Conservation (phyloP, 1,284 basidiomycete species). For the Neolentinus lepideus region DNA sequence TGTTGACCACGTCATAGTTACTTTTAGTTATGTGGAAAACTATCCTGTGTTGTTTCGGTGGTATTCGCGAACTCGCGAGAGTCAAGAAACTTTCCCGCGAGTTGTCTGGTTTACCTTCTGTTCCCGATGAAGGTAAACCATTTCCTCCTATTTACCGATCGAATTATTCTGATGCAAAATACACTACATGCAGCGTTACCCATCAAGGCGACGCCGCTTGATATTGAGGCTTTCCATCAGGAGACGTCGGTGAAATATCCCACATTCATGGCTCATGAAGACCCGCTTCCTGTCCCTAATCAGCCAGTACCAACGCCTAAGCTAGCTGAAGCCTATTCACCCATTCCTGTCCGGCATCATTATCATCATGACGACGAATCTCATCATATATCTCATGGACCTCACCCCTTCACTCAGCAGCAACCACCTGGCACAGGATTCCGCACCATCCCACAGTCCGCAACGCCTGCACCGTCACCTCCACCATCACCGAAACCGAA, state of each 20-base stretch:
- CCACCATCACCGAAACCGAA: constrained; percentile 88
- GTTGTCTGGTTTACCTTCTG: constrained; percentile 60
- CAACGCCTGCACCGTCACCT: constrained; percentile 86
- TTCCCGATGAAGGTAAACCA: constrained; percentile 54
- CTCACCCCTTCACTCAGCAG: constrained; percentile 37
- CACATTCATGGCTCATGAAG: constrained; percentile 62
- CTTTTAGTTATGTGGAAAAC: constrained; percentile 97
- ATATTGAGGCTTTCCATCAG: constrained; percentile 80
- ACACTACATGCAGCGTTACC: constrained; percentile 31
- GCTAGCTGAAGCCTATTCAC: constrained; percentile 86
- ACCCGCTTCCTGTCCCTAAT: constrained; percentile 21
- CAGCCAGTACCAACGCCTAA: constrained; percentile 44
- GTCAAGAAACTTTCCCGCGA: constrained; percentile 86
- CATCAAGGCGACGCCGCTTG: constrained; percentile 83
- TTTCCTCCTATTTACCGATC: constrained; percentile 6
- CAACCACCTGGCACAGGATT: constrained; percentile 38
- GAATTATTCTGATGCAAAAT: not conserved
- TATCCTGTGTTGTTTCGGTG: constrained; percentile 87
- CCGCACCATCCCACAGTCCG: constrained; percentile 55
- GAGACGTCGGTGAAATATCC: constrained; percentile 94
- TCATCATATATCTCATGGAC: constrained; percentile 31
- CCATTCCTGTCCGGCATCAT: constrained; percentile 87
- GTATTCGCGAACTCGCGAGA: constrained; percentile 78
- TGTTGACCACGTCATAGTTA: constrained; percentile 42
- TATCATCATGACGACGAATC: constrained; percentile 79